A percentile compares a stretch with the other conserved stretches of the same genome.
Evolutionary conservation across 495 filamentous ascomycete species (phyloP).

Genomic region (Penicillium bialowiezense): DNA sequence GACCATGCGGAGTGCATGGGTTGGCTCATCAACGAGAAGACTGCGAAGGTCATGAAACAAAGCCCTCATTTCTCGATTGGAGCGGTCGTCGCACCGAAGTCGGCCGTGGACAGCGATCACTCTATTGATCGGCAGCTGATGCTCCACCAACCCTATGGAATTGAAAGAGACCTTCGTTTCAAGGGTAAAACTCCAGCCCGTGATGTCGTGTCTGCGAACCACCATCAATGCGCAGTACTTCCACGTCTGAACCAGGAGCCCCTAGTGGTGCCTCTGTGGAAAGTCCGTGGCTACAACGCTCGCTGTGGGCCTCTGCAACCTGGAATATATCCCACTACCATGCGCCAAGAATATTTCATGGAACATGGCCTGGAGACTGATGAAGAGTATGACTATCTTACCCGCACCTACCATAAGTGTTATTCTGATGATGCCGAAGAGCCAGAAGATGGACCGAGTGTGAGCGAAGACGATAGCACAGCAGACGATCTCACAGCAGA

Average conservation of each 20-base stretch:
- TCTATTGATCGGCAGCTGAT: conserved; percentile 12
- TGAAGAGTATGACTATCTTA: no score
- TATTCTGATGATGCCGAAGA: no score
- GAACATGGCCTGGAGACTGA: no score
- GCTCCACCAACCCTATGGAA: background rate
- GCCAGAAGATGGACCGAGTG: no score
- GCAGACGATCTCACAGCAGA: no score
- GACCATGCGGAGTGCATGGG: conserved; percentile 8
- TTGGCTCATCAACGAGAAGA: conserved; percentile 1
- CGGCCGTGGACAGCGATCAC: conserved; percentile 3
- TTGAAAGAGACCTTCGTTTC: background rate
- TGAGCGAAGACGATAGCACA: no score
- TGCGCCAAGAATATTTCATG: no score
- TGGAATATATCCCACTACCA: no score
- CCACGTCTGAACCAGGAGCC: background rate
- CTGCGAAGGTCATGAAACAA: background rate
- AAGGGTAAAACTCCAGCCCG: background rate
- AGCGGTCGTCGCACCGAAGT: conserved; percentile 15
- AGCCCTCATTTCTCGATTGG: conserved; percentile 17
- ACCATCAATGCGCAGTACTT: conserved; percentile 4
- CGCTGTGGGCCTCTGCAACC: conserved; percentile 4
- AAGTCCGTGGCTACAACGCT: conserved; percentile 9
- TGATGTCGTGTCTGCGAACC: conserved; percentile 11
- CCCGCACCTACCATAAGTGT: no score
- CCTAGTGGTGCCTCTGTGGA: conserved; percentile 4